Conservation (phyloP, 2,329 filamentous ascomycete species). For the Bipolaris cookei region DNA sequence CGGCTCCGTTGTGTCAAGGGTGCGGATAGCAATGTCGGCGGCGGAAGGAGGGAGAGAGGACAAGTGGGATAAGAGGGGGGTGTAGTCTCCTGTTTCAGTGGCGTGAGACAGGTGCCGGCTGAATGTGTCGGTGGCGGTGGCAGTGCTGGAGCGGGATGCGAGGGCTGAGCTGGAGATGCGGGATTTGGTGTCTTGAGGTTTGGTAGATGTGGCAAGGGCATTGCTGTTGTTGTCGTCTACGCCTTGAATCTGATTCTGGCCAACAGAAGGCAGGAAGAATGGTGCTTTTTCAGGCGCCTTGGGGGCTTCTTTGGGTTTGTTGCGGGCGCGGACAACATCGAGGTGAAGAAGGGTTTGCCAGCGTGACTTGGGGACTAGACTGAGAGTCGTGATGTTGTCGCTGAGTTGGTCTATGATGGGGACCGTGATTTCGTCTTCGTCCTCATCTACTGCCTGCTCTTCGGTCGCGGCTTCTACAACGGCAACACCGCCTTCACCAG, state of each 20-base stretch:
- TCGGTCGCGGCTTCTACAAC: slow-evolving; percentile 79
- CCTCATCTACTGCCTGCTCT: slow-evolving; percentile 52
- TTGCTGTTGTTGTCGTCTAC: slow-evolving; percentile 20
- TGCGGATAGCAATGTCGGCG: slow-evolving; percentile 89
- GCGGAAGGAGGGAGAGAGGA: slow-evolving; percentile 82
- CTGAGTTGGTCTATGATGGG: slow-evolving; percentile 76
- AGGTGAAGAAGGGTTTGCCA: slow-evolving; percentile 96
- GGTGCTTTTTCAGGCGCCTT: slow-evolving; percentile 93
- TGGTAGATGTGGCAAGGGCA: slow-evolving; percentile 15
- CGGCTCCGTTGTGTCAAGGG: slow-evolving; percentile 62
- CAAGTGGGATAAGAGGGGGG: slow-evolving; percentile 75
- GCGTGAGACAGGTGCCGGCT: slow-evolving; percentile 57
- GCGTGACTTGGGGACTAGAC: slow-evolving; percentile 83
- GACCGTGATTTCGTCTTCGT: slow-evolving; percentile 52
- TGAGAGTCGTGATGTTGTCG: slow-evolving; percentile 83
- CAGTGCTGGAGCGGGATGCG: slow-evolving; percentile 38
- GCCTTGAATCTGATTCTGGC: slow-evolving; percentile 37
- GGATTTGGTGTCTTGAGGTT: slow-evolving; percentile 29
- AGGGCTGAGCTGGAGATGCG: slow-evolving; percentile 46
- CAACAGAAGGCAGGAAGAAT: slow-evolving; percentile 84
- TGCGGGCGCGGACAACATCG: slow-evolving; percentile 87
- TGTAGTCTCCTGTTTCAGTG: slow-evolving; percentile 64
- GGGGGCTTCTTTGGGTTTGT: slow-evolving; percentile 90
- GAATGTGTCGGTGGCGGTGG: slow-evolving; percentile 50
- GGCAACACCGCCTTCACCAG: slow-evolving; percentile 79